phyloP scores from a whole-genome alignment of 352 stramenopile genomes.

The Phytophthora nicotianae region DNA sequence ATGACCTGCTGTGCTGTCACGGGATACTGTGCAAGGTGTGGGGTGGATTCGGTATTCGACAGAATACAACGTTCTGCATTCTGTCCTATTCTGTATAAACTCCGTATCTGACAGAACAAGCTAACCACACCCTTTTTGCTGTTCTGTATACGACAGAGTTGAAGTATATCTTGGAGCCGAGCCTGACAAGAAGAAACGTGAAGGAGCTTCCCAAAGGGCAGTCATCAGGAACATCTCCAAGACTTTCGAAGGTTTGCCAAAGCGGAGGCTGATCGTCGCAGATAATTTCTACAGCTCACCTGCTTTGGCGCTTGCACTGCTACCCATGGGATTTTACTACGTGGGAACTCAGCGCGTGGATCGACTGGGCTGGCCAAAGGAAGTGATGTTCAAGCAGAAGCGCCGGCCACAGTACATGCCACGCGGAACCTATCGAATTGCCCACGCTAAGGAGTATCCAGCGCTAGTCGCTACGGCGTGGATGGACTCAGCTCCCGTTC shows the following conservation, averaged over 20 bases:
- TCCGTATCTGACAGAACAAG: neutral
- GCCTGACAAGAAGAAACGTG: neutral
- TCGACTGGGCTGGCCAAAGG: neutral
- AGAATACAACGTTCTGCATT: conserved; percentile 9
- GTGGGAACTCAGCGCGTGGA: neutral
- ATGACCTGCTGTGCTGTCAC: conserved; percentile 21
- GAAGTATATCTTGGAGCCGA: conserved; percentile 15
- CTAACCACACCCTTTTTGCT: conserved; percentile 5
- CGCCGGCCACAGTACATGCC: neutral
- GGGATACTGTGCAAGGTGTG: conserved; percentile 22
- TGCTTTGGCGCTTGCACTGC: neutral
- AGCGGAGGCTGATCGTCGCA: conserved; percentile 5
- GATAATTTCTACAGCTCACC: conserved; percentile 12
- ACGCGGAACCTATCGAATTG: neutral
- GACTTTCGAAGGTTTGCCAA: neutral
- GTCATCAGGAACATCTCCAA: conserved; percentile 16
- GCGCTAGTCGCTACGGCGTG: neutral
- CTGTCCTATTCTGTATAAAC: neutral
- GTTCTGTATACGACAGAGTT: conserved; percentile 19
- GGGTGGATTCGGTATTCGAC: neutral
- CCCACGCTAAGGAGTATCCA: neutral
- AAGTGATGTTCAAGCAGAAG: neutral
- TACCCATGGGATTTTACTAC: neutral
- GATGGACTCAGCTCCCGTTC: neutral
- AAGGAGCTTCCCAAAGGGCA: neutral